Evolutionary conservation across 371 early-diverging fungal genomes (phyloP), one percentile per base, ranked within the genome.

Genomic region (Blastocladiella emersonii): DNA sequence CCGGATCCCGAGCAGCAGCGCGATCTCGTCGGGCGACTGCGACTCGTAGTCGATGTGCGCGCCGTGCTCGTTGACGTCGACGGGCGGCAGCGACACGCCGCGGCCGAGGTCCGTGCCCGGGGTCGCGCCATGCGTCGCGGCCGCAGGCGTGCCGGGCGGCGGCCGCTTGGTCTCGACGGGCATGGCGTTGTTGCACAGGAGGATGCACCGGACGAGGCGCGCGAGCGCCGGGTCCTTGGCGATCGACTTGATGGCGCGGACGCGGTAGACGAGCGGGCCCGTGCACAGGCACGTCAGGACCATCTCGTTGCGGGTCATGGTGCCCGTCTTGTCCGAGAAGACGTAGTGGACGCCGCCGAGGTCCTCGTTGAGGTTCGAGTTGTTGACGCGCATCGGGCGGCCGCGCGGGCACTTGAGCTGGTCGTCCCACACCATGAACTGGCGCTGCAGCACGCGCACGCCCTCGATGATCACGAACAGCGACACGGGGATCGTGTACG

Each of bases 291-390:
- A 57, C 0, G 67, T 57, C 51, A 76, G 13, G 32, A 51, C 73
- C 88, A 88, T 88, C 30, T 76, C 68, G 68, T 88, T 88, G 56
- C 76, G 73, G n/a, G 88, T 88, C 36, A 88, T 63, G 10, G 88
- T 88, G 10, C 88, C 88, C 34, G 88, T 88, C 51, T 88, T 88
- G 68, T 88, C 88, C 23, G 78, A 73, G 57, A 88, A 76, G 25
- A 88, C 70, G 67, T 79, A 83, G 57, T 77, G 70, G 64, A 76
- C 72, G 34, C 72, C 67, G 27, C 82, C 85, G 8, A 85, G 68
- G 69, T 87, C 85, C 66, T 87, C 88, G 63, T 81, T 78, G 65
- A 85, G 69, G 56, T 74, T 75, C 55, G 72, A 66, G 72, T 78
- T 51, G 53, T 51, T 51, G 27, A 51, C 53, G 53, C 32, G 53